Conservation (phyloP, 805 yeast genomes). For the Kodamaea jinghongensis region DNA sequence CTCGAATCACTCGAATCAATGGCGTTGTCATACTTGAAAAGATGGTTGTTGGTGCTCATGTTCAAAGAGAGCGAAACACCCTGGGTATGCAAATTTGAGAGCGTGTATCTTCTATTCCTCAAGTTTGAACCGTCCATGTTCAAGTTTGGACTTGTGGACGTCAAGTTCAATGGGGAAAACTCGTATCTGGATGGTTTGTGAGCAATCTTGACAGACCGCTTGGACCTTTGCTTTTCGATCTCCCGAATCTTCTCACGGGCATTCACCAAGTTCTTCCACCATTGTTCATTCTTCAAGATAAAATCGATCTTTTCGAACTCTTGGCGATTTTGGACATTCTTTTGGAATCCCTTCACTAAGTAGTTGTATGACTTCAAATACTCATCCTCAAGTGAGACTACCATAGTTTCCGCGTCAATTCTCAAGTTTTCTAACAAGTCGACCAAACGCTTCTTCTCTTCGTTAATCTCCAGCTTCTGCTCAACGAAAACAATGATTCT, state of each 20-base stretch:
- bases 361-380: constrained; percentile 63
- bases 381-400: constrained; percentile 63
- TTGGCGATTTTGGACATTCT: constrained; percentile 23
- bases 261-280: constrained; percentile 77
- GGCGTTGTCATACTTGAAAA: constrained; percentile 24
- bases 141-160: constrained; percentile 18
- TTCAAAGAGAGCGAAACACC: constrained; percentile 69
- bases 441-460: constrained; percentile 61
- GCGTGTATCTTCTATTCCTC: constrained; percentile 42
- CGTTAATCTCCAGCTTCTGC: constrained; percentile 60
- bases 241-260: constrained; percentile 48
- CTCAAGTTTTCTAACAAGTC: constrained; percentile 72
- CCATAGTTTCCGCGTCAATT: constrained; percentile 78
- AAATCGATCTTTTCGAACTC: constrained; percentile 46
- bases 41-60: constrained; percentile 56
- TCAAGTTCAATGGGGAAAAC: constrained; percentile 26
- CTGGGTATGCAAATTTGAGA: constrained; percentile 67
- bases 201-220: constrained; percentile 7
- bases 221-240: constrained; percentile 28
- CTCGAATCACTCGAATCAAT: constrained; percentile 24
- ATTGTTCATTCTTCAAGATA: constrained; percentile 59
- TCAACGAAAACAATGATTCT: constrained; percentile 93
- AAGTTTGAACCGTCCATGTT: constrained; percentile 16
- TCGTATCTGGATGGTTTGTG: constrained; percentile 13
- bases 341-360: constrained; percentile 65